Evolutionary conservation across 805 yeast species (phyloP), one percentile per base, ranked within the genome.

Genomic region (Nakazawaea wickerhamii): DNA sequence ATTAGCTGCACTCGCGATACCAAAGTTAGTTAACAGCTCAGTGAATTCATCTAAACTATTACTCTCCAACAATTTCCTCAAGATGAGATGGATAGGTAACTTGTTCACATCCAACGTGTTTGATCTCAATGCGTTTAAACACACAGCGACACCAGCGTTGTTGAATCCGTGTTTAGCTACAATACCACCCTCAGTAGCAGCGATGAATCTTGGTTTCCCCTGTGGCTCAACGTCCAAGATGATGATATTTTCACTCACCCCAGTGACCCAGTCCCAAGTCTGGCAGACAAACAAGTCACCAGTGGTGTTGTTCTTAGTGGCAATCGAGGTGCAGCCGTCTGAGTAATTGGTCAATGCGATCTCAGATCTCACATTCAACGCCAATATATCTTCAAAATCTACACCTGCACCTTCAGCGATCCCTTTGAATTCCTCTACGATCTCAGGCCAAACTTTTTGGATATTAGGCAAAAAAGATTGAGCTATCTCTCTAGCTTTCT

Each of bases 211-310:
- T 15, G 61, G 59, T 30, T 51, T 52, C 14, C 51, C 53, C 5
- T 52, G 51, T 11, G 49, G 58, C 20, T 42, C 47, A n/a, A 59
- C 52, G 27, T 55, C 51, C 25, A 62, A 52, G 13, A 57, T 48
- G 6, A 62, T 47, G 23, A 61, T 45, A 28, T 54, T 55, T n/a
- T 50, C 49, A 27, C 44, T 41, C 45, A 60, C 57, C 31, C 44
- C 54, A 2, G 48, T 46, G 27, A 55, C 52, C 72, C 72, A 67
- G 48, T 67, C 72, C 72, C 72, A 67, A 46, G 65, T 67, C 50
- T 67, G 72, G 45, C 62, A 51, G 48, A 55, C 52, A 48, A 49
- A 36, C 44, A 56, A 31, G 30, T 49, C 48, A 30, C 58, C 50
- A 27, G 57, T 42, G 28, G 49, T 11, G 30, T 35, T 15, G 42